Conservation (phyloP, 768 basidiomycete genomes). For the Panaeolus cyanescens region DNA sequence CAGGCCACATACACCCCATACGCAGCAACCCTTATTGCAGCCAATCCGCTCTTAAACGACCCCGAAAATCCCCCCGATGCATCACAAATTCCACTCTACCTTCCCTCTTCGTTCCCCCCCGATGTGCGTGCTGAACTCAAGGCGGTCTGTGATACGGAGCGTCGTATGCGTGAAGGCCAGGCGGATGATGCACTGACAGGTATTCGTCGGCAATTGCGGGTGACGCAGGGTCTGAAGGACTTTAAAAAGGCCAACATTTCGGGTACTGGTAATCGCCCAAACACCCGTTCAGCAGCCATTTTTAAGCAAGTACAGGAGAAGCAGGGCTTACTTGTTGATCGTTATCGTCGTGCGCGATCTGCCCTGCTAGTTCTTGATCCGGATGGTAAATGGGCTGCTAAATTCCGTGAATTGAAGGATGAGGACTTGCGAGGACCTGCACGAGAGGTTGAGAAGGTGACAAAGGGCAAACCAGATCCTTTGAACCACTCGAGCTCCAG, state of each 20-base stretch:
- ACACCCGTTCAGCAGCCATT: conserved; percentile 15
- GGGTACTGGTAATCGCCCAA: conserved; percentile 19
- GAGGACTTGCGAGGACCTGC: conserved; percentile 16
- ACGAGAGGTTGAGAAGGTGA: neutral
- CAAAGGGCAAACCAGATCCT: neutral
- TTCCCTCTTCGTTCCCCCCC: conserved; percentile 9
- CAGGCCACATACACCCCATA: conserved; percentile 13
- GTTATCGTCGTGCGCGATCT: conserved; percentile 11
- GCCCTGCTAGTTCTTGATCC: conserved; percentile 15
- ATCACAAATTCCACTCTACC: neutral
- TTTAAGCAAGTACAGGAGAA: conserved; percentile 12
- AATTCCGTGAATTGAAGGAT: conserved; percentile 5
- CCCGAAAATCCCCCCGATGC: neutral
- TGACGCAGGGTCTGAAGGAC: conserved; percentile 15
- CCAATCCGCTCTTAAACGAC: neutral
- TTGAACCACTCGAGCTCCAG: conserved; percentile 4
- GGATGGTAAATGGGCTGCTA: conserved; percentile 11
- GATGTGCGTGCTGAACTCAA: neutral
- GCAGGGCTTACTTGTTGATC: conserved; percentile 7
- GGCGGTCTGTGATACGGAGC: conserved; percentile 9
- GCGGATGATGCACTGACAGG: conserved; percentile 20
- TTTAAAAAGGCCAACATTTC: conserved; percentile 24
- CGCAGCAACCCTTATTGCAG: conserved; percentile 1
- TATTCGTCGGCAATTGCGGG: conserved; percentile 13
- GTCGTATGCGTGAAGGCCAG: conserved; percentile 15